phyloP scores from a whole-genome alignment of 352 stramenopile species.

The Phytophthora fragariaefolia region DNA sequence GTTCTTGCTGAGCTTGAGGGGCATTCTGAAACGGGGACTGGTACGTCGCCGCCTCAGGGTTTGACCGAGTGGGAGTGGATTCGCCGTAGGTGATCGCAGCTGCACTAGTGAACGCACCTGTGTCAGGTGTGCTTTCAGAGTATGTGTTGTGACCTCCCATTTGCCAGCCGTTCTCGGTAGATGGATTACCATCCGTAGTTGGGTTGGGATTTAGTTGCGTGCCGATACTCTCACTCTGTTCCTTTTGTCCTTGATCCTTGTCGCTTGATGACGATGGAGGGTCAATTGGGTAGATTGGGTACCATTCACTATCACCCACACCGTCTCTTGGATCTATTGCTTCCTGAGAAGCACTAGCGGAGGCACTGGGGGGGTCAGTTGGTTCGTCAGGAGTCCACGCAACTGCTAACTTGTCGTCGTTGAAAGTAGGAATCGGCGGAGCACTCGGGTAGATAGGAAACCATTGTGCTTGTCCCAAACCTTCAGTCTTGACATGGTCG shows the following conservation, averaged over 20 bases:
- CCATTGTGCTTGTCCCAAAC: slow-evolving; percentile 15
- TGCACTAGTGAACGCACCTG: neutral
- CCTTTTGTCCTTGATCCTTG: neutral
- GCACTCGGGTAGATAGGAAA: slow-evolving; percentile 19
- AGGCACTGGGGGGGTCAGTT: slow-evolving; percentile 4
- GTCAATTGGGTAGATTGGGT: slow-evolving; percentile 1
- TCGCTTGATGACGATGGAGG: neutral
- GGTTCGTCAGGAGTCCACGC: slow-evolving; percentile 13
- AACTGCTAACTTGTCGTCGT: neutral
- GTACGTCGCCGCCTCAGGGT: neutral
- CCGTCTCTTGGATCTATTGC: neutral
- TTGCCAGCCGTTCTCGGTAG: neutral
- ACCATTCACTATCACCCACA: slow-evolving; percentile 6
- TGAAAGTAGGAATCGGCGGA: slow-evolving; percentile 8
- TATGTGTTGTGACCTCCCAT: slow-evolving; percentile 2
- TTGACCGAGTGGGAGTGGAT: neutral
- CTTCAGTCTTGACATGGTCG: slow-evolving; percentile 1
- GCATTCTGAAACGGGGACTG: neutral
- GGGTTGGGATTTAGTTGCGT: neutral
- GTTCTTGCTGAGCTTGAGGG: neutral
- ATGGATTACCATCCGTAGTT: neutral
- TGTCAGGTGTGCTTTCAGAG: neutral
- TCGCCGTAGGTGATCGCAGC: slow-evolving; percentile 4
- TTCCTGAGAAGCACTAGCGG: slow-evolving; percentile 1
- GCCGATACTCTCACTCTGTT: neutral